phyloP scores from a whole-genome alignment of 495 filamentous ascomycete genomes.

The Lindgomyces ingoldianus region DNA sequence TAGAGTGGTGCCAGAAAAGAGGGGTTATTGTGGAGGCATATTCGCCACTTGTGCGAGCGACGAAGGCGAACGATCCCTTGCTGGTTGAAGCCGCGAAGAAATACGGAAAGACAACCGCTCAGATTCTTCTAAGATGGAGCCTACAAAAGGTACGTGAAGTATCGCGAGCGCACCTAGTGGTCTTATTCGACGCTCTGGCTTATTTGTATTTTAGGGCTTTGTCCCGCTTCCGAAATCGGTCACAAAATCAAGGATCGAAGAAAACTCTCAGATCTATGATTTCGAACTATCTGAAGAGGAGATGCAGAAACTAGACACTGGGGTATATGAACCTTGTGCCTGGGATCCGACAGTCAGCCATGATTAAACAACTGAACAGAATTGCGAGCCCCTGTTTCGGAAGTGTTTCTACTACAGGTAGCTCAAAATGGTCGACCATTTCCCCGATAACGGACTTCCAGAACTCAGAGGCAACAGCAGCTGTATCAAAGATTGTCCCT shows the following conservation, averaged over 20 bases:
- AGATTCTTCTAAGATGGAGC: constrained; percentile 84
- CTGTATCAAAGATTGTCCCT: no score
- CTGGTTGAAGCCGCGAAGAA: constrained; percentile 64
- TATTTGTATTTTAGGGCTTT: constrained; percentile 51
- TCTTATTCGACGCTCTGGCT: no score
- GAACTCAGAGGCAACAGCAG: no score
- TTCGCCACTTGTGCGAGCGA: constrained; percentile 69
- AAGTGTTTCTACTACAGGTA: constrained; percentile 24
- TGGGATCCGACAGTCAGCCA: constrained; percentile 69
- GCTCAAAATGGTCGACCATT: no score
- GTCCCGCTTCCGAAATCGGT: constrained; percentile 78
- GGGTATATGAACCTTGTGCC: constrained; percentile 63
- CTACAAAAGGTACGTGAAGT: constrained; percentile 65
- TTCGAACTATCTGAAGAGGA: constrained; percentile 73
- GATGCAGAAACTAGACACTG: constrained; percentile 54
- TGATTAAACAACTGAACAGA: constrained; percentile 36
- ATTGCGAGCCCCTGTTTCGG: constrained; percentile 25
- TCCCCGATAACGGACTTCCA: no score
- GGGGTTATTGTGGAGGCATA: constrained; percentile 79
- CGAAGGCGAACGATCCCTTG: constrained; percentile 64
- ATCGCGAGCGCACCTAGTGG: no score
- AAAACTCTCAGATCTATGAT: constrained; percentile 78
- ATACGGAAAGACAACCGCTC: constrained; percentile 70
- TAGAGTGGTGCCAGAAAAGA: constrained; percentile 68
- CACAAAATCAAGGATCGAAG: constrained; percentile 64